Evolutionary conservation across 306 rosid genomes (phyloP), one percentile per base, ranked within the genome.

Genomic region (Calophaca sinica): DNA sequence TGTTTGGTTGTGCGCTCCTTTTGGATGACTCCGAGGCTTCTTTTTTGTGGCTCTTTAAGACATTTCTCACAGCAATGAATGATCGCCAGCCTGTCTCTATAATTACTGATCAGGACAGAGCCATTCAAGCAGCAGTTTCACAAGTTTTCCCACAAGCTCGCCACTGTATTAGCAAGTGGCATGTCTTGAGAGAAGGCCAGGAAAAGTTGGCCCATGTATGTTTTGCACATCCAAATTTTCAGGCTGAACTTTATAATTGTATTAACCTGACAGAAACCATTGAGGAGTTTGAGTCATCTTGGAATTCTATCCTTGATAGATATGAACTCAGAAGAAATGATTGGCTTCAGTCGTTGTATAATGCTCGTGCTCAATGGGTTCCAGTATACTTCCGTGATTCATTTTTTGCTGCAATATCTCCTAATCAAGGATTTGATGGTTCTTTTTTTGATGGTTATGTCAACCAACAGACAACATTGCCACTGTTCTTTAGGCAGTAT

Each of bases 1-100:
- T 93, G 85, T 93, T 93, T 74, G 97, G 97, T 62, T 93, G 98
- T 85, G 97, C 96, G 28, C 91, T 93, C 69, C 88, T 93, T 81
- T 87, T 93, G 70, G 97, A 93, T 52, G 97, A 93, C 57, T 93
- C 98, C 0, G 98, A 93, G 82, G 90, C 93, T 62, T 86, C 97
- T 83, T 87, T 89, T 79, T 59, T 74, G 45, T 93, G 98, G 98
- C 84, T 93, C 68, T 85, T 93, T 68, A 93, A 90, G 85, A 89
- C 98, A 77, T 93, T 93, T 81, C 84, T 89, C 67, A 86, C 98
- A 5, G 90, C 98, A 76, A 90, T 93, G 98, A 89, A 83, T 79
- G 90, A 89, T 72, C 80, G 62, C 65, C 90, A 81, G 11, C 98
- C 97, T 77, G 88, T 76, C 71, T 93, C 98, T 62, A 80, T 93